Evolutionary conservation across 1,139 yeast species (phyloP), one percentile per base, ranked within the genome.

Genomic region (Suhomyces anneliseae): DNA sequence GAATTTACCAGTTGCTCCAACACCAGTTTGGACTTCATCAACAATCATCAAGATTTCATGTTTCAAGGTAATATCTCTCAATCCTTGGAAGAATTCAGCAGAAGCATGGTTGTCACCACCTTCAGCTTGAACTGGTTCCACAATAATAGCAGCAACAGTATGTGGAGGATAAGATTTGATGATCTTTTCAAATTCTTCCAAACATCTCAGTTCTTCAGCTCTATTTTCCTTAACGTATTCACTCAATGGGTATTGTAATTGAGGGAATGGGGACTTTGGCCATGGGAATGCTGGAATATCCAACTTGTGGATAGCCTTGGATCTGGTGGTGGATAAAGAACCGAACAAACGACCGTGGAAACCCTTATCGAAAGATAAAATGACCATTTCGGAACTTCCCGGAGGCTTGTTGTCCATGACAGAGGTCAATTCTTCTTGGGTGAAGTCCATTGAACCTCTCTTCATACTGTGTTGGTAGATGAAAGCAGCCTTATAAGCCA

Each of bases 311-410:
- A 85, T 77, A 27, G 90, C 87, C 65, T 85, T 85, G 40, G 90
- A 84, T 58, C 89, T 76, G 26, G 90, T 85, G 36, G 86, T 79
- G 2, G 90, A 83, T 49, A 83, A 81, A 19, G 88, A 81, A 7
- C 90, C 92, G 61, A 85, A 85, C 51, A 85, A 69, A 65, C 92
- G 76, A 45, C 92, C 92, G 58, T 85, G 92, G 79, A 85, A 85
- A 7, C 85, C 90, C 57, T 76, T 78, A 55, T 82, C 83, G 62
- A 85, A 85, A 4, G 90, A 84, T 40, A 85, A 64, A 42, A 85
- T 84, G 42, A 82, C 85, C 73, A 82, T 71, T 44, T 83, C 81
- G 14, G 89, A 85, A 40, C 85, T 72, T 49, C 92, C 92, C 7
- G 92, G 92, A 9, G 79, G 60, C 54, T 77, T 60, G 61, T 85